phyloP scores from a whole-genome alignment of 2,329 filamentous ascomycete species.

The Sclerotinia nivalis region DNA sequence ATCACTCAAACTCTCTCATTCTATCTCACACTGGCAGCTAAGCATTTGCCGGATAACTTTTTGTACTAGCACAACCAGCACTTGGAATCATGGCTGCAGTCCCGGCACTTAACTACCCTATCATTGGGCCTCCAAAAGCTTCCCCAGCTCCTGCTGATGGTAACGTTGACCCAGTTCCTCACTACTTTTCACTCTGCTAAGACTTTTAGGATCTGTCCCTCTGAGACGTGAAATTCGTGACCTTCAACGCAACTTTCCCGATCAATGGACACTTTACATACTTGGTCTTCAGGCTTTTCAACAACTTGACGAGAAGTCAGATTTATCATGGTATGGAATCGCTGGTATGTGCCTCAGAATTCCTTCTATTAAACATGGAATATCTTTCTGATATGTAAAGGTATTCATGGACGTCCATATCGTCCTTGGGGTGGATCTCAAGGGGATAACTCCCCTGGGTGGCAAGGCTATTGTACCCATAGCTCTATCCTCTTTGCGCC shows the following conservation, averaged over 20 bases:
- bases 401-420: constrained; percentile 77
- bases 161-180: constrained; percentile 7
- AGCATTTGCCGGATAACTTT: background rate
- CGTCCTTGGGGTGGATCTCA: constrained; percentile 55
- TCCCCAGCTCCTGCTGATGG: constrained; percentile 30
- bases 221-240: constrained; percentile 67
- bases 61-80: background rate
- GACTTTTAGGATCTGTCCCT: constrained; percentile 36
- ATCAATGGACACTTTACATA: constrained; percentile 76
- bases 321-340: constrained; percentile 77
- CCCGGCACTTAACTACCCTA: constrained; percentile 31
- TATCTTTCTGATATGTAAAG: constrained; percentile 39
- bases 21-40: background rate
- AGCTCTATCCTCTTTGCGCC: constrained; percentile 72
- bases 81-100: constrained; percentile 19
- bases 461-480: constrained; percentile 68
- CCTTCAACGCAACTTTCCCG: constrained; percentile 57
- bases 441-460: constrained; percentile 42
- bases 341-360: constrained; percentile 53
- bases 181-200: constrained; percentile 6
- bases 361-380: constrained; percentile 40
- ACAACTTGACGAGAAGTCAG: constrained; percentile 64
- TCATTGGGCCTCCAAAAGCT: constrained; percentile 30
- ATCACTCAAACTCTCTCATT: constrained; percentile 22
- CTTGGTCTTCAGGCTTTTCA: constrained; percentile 69